Evolutionary conservation across 176 grass and related monocot genomes (phyloP), one percentile per base, ranked within the genome.

Genomic region (Hsuehochloa calcarea): DNA sequence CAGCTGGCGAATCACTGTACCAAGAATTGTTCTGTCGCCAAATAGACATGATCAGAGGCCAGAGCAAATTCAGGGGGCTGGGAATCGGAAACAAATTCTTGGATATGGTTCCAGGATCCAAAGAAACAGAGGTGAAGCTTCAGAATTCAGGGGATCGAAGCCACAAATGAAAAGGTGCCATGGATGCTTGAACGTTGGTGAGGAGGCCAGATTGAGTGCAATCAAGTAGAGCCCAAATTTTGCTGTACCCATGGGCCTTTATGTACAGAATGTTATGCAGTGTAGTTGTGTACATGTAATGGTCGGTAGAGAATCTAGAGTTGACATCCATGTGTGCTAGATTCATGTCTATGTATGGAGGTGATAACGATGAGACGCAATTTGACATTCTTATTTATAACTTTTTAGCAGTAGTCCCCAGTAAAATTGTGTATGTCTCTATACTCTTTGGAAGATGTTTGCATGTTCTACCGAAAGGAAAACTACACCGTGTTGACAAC

Each of bases 221-320:
- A 68, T 51, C 51, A 81, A 54, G 68, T 45, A 85, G 41, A 81
- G 77, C 88, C 82, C 77, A 89, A 47, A 85, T 89, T 89, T 89
- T 85, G 77, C 55, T 69, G 62, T 89, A 76, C 51, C 77, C 62
- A 70, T 89, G 76, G 88, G 82, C 82, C 88, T 79, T 81, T 17
- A 1, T 70, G 82, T 85, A 81, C 77, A 81, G 52, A 85, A 68
- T 64, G 13, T 31, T 61, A 75, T 68, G 74, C 80, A 81, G 88
- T 70, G 59, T 26, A 76, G 69, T n/a, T 85, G 69, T 85, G 75
- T 81, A 59, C 51, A 43, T 69, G n/a, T 75, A 85, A 80, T 69
- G 31, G 68, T 75, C 70, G 61, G 76, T 85, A 80, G 41, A 74
- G 77, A 68, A 46, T 70, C n/a, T 76, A 89, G 82, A 51, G 70